Evolutionary conservation across 2,329 filamentous ascomycete species (phyloP), one percentile per base, ranked within the genome.

Genomic region (Arthrocladium fulminans): DNA sequence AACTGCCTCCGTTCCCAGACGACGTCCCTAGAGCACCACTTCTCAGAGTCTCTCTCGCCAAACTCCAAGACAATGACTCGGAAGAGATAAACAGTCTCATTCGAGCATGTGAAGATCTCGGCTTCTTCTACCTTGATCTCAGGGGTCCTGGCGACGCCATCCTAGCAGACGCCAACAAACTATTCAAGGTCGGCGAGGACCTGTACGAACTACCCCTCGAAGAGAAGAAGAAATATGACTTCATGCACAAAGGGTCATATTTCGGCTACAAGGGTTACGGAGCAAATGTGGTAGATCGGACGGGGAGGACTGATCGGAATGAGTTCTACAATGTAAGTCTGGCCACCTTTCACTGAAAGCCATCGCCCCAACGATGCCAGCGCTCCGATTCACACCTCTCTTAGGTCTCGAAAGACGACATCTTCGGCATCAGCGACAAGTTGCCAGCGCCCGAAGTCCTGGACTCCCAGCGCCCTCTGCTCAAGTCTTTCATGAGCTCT

Each of bases 121-220:
- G 76, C 1, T 79, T 79, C 63, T 79, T 78, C 63, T 79, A 79
- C 53, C 65, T 79, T 5, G 72, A 78, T 53, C 60, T 78, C 2
- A 61, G 65, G 19, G 54, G 60, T 2, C 51, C 64, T 15, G 73
- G 72, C 4, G 56, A 65, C 12, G 57, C 57, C 1, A 56, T 77
- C 2, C 62, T 77, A 1, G 35, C 55, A 1, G 63, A 73, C 48
- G 69, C 71, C 2, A 66, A 74, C 34, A 49, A 59, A 1, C 57
- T 79, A 4, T 77, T 77, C 54, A 43, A 59, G 2, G 60, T 76
- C 4, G 71, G 68, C 51, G 61, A 69, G 44, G 49, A 58, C 3
- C 64, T 79, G 10, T 79, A 75, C 55, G 64, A 70, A 3, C 57
- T 79, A 0, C 65, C 67, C 1, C 52, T 72, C 0, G 63, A 71